Conservation (phyloP, 768 basidiomycete species). For the Candolleomyces aberdarensis region DNA sequence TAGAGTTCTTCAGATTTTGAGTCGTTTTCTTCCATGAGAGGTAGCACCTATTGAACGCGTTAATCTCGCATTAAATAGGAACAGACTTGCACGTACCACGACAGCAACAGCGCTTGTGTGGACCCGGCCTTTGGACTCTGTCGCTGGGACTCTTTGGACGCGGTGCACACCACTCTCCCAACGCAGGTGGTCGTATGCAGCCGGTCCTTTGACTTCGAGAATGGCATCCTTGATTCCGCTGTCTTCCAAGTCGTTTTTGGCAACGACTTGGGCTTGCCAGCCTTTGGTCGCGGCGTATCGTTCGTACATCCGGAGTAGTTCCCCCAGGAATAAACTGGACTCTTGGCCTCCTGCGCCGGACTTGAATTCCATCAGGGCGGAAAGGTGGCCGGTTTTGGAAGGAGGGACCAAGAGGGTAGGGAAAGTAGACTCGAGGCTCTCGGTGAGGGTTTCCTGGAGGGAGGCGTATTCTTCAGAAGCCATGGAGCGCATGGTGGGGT, state of each 20-base stretch:
- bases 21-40: constrained; percentile 67
- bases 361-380: constrained; percentile 87
- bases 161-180: constrained; percentile 97
- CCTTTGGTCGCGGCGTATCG: constrained; percentile 51
- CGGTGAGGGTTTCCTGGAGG: constrained; percentile 36
- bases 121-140: constrained; percentile 81
- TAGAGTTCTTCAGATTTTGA: constrained; percentile 62
- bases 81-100: constrained; percentile 50
- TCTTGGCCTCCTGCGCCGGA: constrained; percentile 93
- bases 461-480: constrained; percentile 62
- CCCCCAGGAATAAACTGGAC: constrained; percentile 74
- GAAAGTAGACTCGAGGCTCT: constrained; percentile 44
- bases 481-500: constrained; percentile 70
- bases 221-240: constrained; percentile 79
- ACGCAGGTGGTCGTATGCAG: constrained; percentile 73
- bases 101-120: constrained; percentile 92
- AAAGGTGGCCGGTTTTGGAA: constrained; percentile 60
- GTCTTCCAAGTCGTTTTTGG: constrained; percentile 52
- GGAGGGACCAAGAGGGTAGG: constrained; percentile 73
- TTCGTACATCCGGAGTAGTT: constrained; percentile 80
- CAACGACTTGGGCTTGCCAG: constrained; percentile 64
- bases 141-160: constrained; percentile 91
- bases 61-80: not conserved
- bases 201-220: constrained; percentile 73
- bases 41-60: constrained; percentile 65